A percentile compares a stretch with the other conserved stretches of the same genome.
These are phyloP conservation scores for Scheffersomyces titani DNA, from an alignment of 1,139 yeast genomes.

Conservation along the genomic window DNA sequence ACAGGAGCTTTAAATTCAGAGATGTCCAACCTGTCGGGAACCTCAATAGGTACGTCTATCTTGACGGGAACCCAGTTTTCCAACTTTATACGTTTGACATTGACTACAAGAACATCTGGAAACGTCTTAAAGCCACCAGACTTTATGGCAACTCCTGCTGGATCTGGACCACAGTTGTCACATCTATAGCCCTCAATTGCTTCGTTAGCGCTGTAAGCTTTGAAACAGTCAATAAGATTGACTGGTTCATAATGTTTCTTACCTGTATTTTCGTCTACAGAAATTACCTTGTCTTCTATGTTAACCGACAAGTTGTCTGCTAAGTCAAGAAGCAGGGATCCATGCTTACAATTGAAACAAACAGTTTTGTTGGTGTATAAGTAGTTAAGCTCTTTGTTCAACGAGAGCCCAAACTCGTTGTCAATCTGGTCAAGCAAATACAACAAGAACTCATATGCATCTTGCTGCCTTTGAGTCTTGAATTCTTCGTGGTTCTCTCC, in stretches of 20 bases:
- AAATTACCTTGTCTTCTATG: slow-evolving; percentile 41
- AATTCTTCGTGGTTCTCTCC: slow-evolving; percentile 84
- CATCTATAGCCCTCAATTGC: slow-evolving; percentile 67
- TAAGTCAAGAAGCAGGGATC: slow-evolving; percentile 56
- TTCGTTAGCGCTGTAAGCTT: slow-evolving; percentile 50
- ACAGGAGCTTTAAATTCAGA: slow-evolving; percentile 29
- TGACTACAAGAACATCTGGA: slow-evolving; percentile 72
- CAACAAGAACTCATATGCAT: slow-evolving; percentile 85
- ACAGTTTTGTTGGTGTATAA: slow-evolving; percentile 63
- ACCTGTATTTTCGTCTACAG: slow-evolving; percentile 41
- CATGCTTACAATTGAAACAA: slow-evolving; percentile 63
- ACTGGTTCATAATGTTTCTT: slow-evolving; percentile 51
- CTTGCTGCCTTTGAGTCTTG: slow-evolving; percentile 87
- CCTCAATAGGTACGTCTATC: slow-evolving; percentile 67
- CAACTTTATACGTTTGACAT: slow-evolving; percentile 77
- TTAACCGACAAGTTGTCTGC: slow-evolving; percentile 72
- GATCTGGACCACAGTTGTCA: slow-evolving; percentile 50
- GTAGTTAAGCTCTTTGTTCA: slow-evolving; percentile 62
- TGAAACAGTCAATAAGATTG: slow-evolving; percentile 53
- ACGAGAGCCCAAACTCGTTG: slow-evolving; percentile 42
- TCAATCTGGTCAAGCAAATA: slow-evolving; percentile 69
- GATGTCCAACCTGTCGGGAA: slow-evolving; percentile 51
- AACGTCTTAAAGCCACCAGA: slow-evolving; percentile 55
- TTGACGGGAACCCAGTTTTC: slow-evolving; percentile 92
- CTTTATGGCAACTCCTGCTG: slow-evolving; percentile 44